Conservation (phyloP, 805 yeast species). For the Grigorovia humatica region DNA sequence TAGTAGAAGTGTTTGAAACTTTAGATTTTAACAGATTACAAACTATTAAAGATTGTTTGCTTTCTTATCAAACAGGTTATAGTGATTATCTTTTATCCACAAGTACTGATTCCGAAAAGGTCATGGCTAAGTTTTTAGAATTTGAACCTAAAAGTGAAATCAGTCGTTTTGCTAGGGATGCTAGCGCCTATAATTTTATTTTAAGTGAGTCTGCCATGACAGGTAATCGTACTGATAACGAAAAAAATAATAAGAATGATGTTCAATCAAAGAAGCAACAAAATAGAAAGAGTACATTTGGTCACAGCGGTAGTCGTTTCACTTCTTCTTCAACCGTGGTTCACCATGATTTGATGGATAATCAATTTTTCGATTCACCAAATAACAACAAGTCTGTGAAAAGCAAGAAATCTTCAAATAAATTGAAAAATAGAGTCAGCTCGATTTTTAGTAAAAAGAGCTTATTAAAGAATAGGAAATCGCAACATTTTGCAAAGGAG, state of each 20-base stretch:
- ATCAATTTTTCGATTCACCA: constrained; percentile 23
- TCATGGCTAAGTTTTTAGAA: constrained; percentile 54
- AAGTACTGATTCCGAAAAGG: constrained; percentile 45
- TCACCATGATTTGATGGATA: constrained; percentile 26
- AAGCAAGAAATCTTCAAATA: constrained; percentile 27
- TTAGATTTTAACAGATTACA: constrained; percentile 55
- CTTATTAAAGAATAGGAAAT: constrained; percentile 33
- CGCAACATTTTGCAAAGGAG: constrained; percentile 6
- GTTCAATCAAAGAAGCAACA: constrained; percentile 3
- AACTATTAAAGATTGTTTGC: constrained; percentile 54
- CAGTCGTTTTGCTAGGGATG: constrained; percentile 40
- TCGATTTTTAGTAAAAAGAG: constrained; percentile 56
- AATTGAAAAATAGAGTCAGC: constrained; percentile 61
- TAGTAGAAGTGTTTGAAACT: constrained; percentile 63
- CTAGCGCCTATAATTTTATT: constrained; percentile 21
- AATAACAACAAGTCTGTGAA: constrained; percentile 24
- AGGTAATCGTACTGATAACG: not conserved
- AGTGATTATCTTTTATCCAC: constrained; percentile 41
- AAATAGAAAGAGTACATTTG: constrained; percentile 21
- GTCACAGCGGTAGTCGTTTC: constrained; percentile 19
- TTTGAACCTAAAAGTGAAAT: constrained; percentile 56
- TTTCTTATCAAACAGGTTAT: constrained; percentile 52
- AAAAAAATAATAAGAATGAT: not conserved
- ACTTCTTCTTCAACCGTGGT: constrained; percentile 22
- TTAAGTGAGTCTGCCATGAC: constrained; percentile 2